Base-by-base conservation (phyloP, 305 asterid genomes). In the Fraxinus greggii region DNA sequence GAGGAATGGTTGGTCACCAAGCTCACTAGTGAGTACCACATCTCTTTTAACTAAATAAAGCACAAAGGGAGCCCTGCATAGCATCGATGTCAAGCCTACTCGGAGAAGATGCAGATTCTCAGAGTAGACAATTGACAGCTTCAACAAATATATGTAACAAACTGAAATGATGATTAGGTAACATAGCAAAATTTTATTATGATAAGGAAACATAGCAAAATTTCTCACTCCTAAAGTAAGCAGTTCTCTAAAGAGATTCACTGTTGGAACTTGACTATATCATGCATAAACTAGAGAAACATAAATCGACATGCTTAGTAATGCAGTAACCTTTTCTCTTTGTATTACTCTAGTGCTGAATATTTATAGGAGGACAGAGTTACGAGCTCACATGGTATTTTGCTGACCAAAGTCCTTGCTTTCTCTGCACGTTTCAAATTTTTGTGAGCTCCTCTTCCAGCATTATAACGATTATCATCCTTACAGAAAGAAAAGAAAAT, bases 391-490 rank as follows among this genome's bases (percentile, higher is more conserved):
- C 97, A 85, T 83, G 96, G 94, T 85, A 93, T 88, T 88, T 90
- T 93, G 92, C 86, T 83, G 85, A 90, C 90, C 83, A 93, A 84
- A 70, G 83, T 86, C 65, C 97, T 90, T 31, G 97, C 97, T 85
- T 89, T 92, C 87, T 93, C 97, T 38, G 97, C 97, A 79, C 97
- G 96, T 84, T 92, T 93, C 89, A 93, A 84, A 84, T 91, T 93
- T 82, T 89, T 93, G 88, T 93, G 97, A 56, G 90, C 94, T 81
- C 97, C 97, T 87, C 91, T 90, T 83, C 94, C 97, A 83, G 97
- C 94, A 89, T 90, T 89, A 74, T 92, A 93, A n/a, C 97, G 92
- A 86, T 93, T 93, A 40, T 91, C 91, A 82, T 93, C 97, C 97
- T 93, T 86, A 74, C 35, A 74, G 85, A 81, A 78, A 70, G 79